Conservation (phyloP, 371 early-diverging fungal genomes). For the Haplosporangium sp. region DNA sequence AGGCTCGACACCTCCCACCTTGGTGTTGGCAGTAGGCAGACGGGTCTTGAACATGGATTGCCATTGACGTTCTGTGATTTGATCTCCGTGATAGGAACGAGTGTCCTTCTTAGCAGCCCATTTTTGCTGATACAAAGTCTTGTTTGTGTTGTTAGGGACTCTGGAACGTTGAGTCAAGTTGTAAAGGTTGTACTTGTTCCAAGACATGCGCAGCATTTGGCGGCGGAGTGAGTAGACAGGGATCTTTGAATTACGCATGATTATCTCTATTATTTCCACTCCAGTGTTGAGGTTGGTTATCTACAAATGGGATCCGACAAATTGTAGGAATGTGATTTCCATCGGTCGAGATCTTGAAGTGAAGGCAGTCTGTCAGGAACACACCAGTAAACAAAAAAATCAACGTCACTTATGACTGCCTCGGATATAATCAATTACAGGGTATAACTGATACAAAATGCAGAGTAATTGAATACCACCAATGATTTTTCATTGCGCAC, state of each 20-base stretch:
- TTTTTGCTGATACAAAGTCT: constrained; percentile 92
- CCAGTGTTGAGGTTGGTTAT: background rate
- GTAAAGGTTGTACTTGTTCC: constrained; percentile 93
- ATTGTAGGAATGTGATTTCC: background rate
- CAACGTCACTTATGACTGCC: background rate
- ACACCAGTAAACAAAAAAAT: background rate
- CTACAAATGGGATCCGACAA: background rate
- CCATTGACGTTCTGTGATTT: constrained; percentile 89
- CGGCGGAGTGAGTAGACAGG: constrained; percentile 72
- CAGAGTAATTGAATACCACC: too few species aligned
- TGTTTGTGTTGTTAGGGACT: constrained; percentile 69
- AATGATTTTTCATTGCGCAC: too few species aligned
- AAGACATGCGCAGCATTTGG: constrained; percentile 91
- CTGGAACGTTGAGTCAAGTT: constrained; percentile 78
- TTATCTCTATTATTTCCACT: background rate
- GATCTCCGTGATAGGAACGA: constrained; percentile 93
- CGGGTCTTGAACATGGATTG: constrained; percentile 77
- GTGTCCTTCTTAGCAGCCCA: constrained; percentile 95
- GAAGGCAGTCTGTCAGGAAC: too few species aligned
- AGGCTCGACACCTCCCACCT: constrained; percentile 57
- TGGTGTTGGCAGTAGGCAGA: constrained; percentile 77
- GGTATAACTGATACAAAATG: too few species aligned
- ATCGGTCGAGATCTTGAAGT: background rate
- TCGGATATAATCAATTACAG: background rate
- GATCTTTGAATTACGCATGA: constrained; percentile 58